A percentile compares a stretch with the other conserved stretches of the same genome.
Evolutionary conservation across 2,329 filamentous ascomycete genomes (phyloP).

Genomic region (Pleurostoma richardsiae): DNA sequence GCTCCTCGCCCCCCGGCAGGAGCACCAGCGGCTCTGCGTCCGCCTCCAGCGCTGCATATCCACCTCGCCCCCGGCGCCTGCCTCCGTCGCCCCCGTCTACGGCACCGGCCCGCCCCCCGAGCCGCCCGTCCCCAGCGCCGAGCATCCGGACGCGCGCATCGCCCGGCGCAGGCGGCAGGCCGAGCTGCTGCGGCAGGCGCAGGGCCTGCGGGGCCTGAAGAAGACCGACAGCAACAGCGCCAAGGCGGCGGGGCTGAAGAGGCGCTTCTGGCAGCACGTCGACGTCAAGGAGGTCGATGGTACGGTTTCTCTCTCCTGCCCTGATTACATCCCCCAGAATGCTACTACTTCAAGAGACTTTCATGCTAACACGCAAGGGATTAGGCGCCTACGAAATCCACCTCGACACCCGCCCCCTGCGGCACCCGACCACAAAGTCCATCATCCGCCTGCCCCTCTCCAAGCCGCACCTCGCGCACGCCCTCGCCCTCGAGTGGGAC

Average conservation of each 20-base stretch:
- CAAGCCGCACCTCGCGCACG: constrained; percentile 78
- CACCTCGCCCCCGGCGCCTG: constrained; percentile 27
- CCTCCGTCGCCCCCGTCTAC: constrained; percentile 46
- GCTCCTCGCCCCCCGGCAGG: constrained; percentile 18
- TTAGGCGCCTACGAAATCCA: constrained; percentile 53
- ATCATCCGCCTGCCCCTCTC: constrained; percentile 66
- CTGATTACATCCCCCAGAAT: background rate
- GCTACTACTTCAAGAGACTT: background rate
- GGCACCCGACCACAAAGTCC: constrained; percentile 67
- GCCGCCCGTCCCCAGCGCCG: constrained; percentile 39
- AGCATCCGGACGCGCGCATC: constrained; percentile 33
- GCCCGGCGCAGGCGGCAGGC: constrained; percentile 49
- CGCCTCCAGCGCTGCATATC: constrained; percentile 7
- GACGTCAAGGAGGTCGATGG: constrained; percentile 62
- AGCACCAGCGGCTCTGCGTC: constrained; percentile 10
- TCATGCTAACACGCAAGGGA: background rate
- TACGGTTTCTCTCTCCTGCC: constrained; percentile 25
- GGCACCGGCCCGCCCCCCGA: constrained; percentile 56
- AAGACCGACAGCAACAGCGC: constrained; percentile 6
- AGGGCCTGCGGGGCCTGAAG: constrained; percentile 33
- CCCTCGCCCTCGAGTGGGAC: constrained; percentile 93
- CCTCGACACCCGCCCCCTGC: constrained; percentile 74
- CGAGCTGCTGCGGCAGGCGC: constrained; percentile 45
- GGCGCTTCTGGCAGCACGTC: constrained; percentile 88
- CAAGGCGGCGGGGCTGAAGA: constrained; percentile 36